Evolutionary conservation across 176 grass and related monocot species (phyloP), one percentile per base, ranked within the genome.

Genomic region (Canna indica): DNA sequence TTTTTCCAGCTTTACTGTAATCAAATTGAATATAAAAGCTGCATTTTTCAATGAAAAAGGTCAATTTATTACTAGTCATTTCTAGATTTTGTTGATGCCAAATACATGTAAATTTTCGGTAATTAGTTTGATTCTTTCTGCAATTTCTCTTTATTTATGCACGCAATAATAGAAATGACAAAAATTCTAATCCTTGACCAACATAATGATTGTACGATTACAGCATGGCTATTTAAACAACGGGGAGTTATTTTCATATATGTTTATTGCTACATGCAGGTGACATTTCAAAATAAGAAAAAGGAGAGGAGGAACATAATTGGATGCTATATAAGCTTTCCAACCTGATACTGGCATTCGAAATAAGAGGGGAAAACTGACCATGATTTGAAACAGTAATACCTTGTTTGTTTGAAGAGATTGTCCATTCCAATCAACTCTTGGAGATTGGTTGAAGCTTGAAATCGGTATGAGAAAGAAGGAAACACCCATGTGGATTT

Each of bases 361-460:
- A 54, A 65, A 36, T 5, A n/a, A 36, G 28, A 5, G 26, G 18
- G 36, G 1, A 46, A 38, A 11, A 5, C 36, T 30, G 15, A 69
- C 60, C 29, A 35, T 5, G 13, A 33, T 20, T n/a, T 20, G 20
- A 54, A 54, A 6, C 50, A 54, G 18, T 13, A 25, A n/a, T 72
- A 77, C 78, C 83, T 80, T 13, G 33, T 22, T 68, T 59, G 47
- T 77, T 69, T 77, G 39, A 53, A 54, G 2, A 85, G 38, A 57
- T 68, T 75, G 31, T 62, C 26, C 52, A 60, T 26, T 25, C 32
- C 41, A 35, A 3, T 71, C 20, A 36, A 61, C 34, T 47, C 20
- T 56, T 62, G 14, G 27, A 32, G 30, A 1, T 29, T 7, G 28
- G 31, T 67, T 67, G 32, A 29, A 47, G 28, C 59, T 59, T 75